These are phyloP conservation scores for Kwoniella dendrophila DNA, from an alignment of 768 basidiomycete genomes.

Conservation along the genomic window DNA sequence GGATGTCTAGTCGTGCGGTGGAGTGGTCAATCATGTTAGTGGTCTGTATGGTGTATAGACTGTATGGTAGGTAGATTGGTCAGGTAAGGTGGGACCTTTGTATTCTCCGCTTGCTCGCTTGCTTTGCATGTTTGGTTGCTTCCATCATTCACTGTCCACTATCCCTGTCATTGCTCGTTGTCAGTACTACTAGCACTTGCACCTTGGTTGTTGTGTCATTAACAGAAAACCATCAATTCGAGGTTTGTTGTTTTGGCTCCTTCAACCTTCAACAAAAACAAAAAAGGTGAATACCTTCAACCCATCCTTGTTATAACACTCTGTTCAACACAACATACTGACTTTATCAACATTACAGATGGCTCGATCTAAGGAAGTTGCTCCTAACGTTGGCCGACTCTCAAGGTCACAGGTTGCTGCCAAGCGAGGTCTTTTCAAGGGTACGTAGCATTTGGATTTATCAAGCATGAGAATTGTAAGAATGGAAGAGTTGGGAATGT, in stretches of 20 bases:
- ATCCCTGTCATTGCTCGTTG: not conserved
- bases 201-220: too few relatives aligned
- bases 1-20: too few relatives aligned
- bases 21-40: too few relatives aligned
- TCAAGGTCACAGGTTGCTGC: slow-evolving; percentile 79
- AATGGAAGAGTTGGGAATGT: not conserved
- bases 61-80: not conserved
- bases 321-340: not conserved
- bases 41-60: too few relatives aligned
- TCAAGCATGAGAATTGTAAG: not conserved
- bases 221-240: slow-evolving; percentile 18
- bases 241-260: slow-evolving; percentile 13
- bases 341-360: slow-evolving; percentile 41
- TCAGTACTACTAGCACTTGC: not conserved
- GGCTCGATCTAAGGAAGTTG: slow-evolving; percentile 69
- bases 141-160: not conserved
- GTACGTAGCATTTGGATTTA: slow-evolving; percentile 51
- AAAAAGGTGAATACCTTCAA: slow-evolving; percentile 13
- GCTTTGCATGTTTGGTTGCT: not conserved
- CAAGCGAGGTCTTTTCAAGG: slow-evolving; percentile 82
- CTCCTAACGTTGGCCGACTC: slow-evolving; percentile 76
- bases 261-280: slow-evolving; percentile 27
- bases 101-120: not conserved
- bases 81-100: not conserved
- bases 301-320: not conserved